These are phyloP conservation scores for Pseudoturritis turrita DNA, from an alignment of 345 rosid species.

Conservation along the genomic window DNA sequence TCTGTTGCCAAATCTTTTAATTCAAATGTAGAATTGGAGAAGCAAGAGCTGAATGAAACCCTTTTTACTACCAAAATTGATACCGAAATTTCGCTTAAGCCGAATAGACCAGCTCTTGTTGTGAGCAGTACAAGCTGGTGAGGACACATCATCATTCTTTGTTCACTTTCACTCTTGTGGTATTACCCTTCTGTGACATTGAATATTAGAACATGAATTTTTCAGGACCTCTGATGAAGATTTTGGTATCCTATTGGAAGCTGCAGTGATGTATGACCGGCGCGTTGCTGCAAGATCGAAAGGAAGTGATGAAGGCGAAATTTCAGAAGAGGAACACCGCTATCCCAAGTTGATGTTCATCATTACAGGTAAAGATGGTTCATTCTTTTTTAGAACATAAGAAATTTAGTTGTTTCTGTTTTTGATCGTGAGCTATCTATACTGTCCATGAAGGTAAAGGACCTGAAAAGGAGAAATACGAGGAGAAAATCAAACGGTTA, in stretches of 20 bases:
- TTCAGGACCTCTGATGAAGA: constrained; percentile 98
- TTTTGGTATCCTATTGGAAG: constrained; percentile 90
- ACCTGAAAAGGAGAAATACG: constrained; percentile 86
- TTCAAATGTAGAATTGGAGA: constrained; percentile 33
- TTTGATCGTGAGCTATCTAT: not conserved
- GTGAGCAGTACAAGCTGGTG: constrained; percentile 99
- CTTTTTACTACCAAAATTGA: constrained; percentile 48
- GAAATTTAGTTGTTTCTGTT: not conserved
- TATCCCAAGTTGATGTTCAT: constrained; percentile 82
- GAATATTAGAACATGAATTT: constrained; percentile 13
- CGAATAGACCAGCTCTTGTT: constrained; percentile 81
- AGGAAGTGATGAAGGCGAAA: constrained; percentile 58
- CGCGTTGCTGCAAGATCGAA: constrained; percentile 78
- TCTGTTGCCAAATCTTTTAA: not conserved
- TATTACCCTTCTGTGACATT: not conserved
- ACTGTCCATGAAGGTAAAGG: constrained; percentile 67
- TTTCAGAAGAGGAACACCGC: constrained; percentile 42
- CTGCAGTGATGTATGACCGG: constrained; percentile 94
- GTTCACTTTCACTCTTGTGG: constrained; percentile 4
- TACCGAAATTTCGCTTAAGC: constrained; percentile 46
- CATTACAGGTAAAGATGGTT: constrained; percentile 62
- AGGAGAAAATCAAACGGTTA: constrained; percentile 70
- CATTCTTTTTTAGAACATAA: not conserved
- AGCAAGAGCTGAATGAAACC: constrained; percentile 42
- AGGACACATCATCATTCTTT: constrained; percentile 27